Evolutionary conservation across 106 monocot genomes (phyloP), one percentile per base, ranked within the genome.

Genomic region (Agapanthus africanus): DNA sequence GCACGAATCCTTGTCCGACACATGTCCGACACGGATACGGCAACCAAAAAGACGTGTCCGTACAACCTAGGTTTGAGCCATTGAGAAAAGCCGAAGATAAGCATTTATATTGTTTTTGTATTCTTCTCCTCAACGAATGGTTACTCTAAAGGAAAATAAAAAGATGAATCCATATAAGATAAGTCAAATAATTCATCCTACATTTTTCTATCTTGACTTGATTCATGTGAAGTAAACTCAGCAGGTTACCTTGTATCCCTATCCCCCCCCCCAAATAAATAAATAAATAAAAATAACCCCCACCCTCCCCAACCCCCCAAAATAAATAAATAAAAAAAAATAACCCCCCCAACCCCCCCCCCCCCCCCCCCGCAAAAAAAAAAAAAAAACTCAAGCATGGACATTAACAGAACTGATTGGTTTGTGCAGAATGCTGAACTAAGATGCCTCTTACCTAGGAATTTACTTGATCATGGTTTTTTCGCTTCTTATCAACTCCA

Each of bases 351-450:
- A n/a, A n/a, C n/a, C n/a, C n/a, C n/a, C n/a, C n/a, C n/a, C n/a
- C n/a, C n/a, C n/a, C n/a, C n/a, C n/a, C n/a, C n/a, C n/a, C n/a
- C n/a, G n/a, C n/a, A n/a, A n/a, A n/a, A n/a, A n/a, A n/a, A n/a
- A n/a, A n/a, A n/a, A n/a, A n/a, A n/a, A n/a, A n/a, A n/a, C n/a
- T n/a, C n/a, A n/a, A n/a, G n/a, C 33, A 61, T 61, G 23, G 36
- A 61, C 59, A 32, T 61, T 61, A 61, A 61, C 19, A 6, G 19
- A 61, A 36, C 61, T 61, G 35, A 36, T 19, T 61, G 34, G 35
- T 61, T 26, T 18, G 71, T 84, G 71, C 87, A 95, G 95, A 91
- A 86, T 65, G 85, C 84, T 67, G 95, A 92, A 73, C 70, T 97
- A 63, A 88, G 87, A 79, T 97, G 86, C 68, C 91, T 97, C 37